These are phyloP conservation scores for Claviceps sp. DNA, from an alignment of 2,329 filamentous ascomycete species.

Conservation along the genomic window DNA sequence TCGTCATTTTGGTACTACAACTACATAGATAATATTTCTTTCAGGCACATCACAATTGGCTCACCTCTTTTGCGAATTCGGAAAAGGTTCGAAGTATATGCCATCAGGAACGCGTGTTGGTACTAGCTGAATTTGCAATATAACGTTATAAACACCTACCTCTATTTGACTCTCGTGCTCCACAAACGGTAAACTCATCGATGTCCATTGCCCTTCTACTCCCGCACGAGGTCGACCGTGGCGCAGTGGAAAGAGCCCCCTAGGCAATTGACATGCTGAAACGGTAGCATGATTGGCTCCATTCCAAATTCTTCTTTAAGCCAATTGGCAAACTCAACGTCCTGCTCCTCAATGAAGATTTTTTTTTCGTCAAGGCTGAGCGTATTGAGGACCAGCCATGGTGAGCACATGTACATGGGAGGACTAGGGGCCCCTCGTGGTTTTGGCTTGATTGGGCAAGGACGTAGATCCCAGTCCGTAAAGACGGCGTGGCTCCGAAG, in stretches of 20 bases:
- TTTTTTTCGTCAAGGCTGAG: constrained; percentile 14
- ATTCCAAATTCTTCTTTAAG: constrained; percentile 8
- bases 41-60: too few relatives aligned
- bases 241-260: constrained; percentile 20
- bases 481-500: constrained; percentile 14
- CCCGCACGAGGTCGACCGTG: constrained; percentile 10
- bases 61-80: too few relatives aligned
- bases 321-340: constrained; percentile 10
- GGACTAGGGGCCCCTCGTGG: constrained; percentile 6
- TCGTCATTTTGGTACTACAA: neutral
- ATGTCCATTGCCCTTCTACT: neutral
- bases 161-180: too few relatives aligned
- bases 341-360: constrained; percentile 15
- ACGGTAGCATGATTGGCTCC: constrained; percentile 12
- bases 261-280: constrained; percentile 19
- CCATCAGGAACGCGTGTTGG: too few relatives aligned
- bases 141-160: too few relatives aligned
- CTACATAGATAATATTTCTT: too few relatives aligned
- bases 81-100: too few relatives aligned
- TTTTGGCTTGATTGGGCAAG: constrained; percentile 12
- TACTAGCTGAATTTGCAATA: too few relatives aligned
- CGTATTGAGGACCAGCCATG: constrained; percentile 16
- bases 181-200: too few relatives aligned
- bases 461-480: constrained; percentile 14
- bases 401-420: constrained; percentile 15